Evolutionary conservation across 73 alveolate genomes (phyloP).

Genomic region (Paramecium sexaurelia): DNA sequence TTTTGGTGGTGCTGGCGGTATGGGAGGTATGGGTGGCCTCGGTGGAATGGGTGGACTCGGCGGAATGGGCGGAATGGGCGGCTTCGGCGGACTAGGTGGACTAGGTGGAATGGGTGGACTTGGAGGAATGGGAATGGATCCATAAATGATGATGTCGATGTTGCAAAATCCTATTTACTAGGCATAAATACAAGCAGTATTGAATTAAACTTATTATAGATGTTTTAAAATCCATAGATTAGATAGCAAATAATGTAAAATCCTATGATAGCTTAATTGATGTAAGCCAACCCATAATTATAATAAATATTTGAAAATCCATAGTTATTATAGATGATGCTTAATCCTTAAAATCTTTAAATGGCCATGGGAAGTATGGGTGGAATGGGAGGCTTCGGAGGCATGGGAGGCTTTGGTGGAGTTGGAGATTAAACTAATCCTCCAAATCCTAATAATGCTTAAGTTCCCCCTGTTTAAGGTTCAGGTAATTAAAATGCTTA

Average conservation of each 20-base stretch:
- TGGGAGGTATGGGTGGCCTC: constrained; percentile 65
- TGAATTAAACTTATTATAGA: neutral
- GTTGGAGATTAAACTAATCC: neutral
- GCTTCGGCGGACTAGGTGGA: constrained; percentile 63
- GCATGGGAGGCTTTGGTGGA: constrained; percentile 71
- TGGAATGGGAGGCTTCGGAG: constrained; percentile 14
- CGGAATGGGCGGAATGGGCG: constrained; percentile 78
- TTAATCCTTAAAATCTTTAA: constrained; percentile 20
- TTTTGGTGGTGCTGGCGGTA: constrained; percentile 69
- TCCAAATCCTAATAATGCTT: neutral
- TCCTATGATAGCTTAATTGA: neutral
- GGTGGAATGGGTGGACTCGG: constrained; percentile 88
- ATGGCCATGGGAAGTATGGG: constrained; percentile 38
- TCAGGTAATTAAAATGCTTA: neutral
- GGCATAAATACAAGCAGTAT: neutral
- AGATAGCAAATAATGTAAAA: neutral
- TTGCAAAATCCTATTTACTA: neutral
- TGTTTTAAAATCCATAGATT: neutral
- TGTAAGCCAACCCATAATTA: neutral
- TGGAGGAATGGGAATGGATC: constrained; percentile 51
- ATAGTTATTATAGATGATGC: constrained; percentile 33
- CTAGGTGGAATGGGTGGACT: constrained; percentile 30
- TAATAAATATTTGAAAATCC: constrained; percentile 52
- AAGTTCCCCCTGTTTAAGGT: neutral
- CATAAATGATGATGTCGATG: neutral